These are phyloP conservation scores for Coemansia sp. DNA, from an alignment of 192 early-diverging fungal genomes.

Conservation along the genomic window DNA sequence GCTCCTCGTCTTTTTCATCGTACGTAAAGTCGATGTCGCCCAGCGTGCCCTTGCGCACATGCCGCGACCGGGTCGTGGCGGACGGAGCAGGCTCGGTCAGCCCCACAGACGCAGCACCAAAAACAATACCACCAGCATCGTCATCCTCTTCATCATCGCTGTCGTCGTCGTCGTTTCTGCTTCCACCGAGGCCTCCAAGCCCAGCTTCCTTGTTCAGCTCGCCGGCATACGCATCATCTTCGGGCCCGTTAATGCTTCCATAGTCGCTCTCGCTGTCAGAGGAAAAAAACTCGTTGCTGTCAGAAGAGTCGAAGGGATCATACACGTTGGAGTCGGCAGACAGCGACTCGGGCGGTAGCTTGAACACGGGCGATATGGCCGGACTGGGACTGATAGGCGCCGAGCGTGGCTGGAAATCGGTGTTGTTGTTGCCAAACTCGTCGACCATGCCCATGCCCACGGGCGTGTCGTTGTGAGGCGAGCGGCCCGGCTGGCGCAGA, in stretches of 20 bases:
- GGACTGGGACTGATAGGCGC: not conserved
- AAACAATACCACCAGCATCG: slow-evolving; percentile 30
- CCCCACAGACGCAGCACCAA: slow-evolving; percentile 30
- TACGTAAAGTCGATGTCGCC: slow-evolving; percentile 47
- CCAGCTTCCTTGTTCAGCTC: not conserved
- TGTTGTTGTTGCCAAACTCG: slow-evolving; percentile 45
- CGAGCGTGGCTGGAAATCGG: slow-evolving; percentile 6
- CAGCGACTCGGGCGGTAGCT: slow-evolving; percentile 46
- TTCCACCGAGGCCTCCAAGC: no score
- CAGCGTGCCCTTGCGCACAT: slow-evolving; percentile 37
- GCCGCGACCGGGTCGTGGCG: slow-evolving; percentile 12
- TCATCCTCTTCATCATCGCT: slow-evolving; percentile 38
- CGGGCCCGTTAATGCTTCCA: slow-evolving; percentile 23
- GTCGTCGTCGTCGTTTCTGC: slow-evolving; percentile 4
- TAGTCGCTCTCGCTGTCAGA: slow-evolving; percentile 52
- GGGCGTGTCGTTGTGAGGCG: slow-evolving; percentile 22
- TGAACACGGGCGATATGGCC: slow-evolving; percentile 22
- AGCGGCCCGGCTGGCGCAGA: slow-evolving; percentile 11
- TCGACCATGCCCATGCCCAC: slow-evolving; percentile 50
- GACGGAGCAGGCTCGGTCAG: slow-evolving; percentile 12
- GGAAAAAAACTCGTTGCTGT: slow-evolving; percentile 59
- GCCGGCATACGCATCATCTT: slow-evolving; percentile 32
- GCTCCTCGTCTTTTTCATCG: slow-evolving; percentile 64
- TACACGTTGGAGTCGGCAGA: slow-evolving; percentile 49
- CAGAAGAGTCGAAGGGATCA: slow-evolving; percentile 55